Evolutionary conservation across 257 asterid genomes (phyloP).

Genomic region (Solanum pimpinellifolium): DNA sequence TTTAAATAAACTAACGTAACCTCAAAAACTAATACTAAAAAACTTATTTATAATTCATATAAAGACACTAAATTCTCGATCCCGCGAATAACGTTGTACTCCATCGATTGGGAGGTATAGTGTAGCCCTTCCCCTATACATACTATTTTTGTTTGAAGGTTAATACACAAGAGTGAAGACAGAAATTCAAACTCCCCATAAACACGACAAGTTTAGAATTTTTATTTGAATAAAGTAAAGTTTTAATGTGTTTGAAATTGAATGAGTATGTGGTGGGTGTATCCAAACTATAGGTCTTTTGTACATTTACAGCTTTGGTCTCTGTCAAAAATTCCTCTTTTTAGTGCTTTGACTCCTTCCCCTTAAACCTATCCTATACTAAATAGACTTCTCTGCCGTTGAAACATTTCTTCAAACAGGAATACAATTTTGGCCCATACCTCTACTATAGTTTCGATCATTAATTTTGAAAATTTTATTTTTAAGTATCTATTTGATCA

Average conservation of each 20-base stretch:
- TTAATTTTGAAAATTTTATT: no score
- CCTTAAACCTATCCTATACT: neutral
- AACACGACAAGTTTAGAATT: neutral
- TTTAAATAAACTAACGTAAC: rapidly evolving
- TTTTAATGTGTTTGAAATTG: neutral
- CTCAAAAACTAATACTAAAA: neutral
- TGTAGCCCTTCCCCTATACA: neutral
- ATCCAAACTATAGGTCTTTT: neutral
- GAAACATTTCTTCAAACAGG: neutral
- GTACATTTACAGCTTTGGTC: neutral
- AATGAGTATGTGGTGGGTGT: neutral
- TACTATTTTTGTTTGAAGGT: neutral
- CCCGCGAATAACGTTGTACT: neutral
- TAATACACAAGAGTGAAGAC: neutral
- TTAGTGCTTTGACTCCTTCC: neutral
- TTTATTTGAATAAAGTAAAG: no score
- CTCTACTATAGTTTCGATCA: no score
- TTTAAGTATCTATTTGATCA: no score
- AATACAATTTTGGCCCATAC: neutral
- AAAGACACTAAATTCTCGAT: no score
- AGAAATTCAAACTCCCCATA: neutral
- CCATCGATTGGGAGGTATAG: neutral
- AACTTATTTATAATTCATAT: neutral
- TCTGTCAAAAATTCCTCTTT: neutral
- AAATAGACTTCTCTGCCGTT: neutral